Evolutionary conservation across 2,329 filamentous ascomycete species (phyloP).

Genomic region (Epichloe festucae): DNA sequence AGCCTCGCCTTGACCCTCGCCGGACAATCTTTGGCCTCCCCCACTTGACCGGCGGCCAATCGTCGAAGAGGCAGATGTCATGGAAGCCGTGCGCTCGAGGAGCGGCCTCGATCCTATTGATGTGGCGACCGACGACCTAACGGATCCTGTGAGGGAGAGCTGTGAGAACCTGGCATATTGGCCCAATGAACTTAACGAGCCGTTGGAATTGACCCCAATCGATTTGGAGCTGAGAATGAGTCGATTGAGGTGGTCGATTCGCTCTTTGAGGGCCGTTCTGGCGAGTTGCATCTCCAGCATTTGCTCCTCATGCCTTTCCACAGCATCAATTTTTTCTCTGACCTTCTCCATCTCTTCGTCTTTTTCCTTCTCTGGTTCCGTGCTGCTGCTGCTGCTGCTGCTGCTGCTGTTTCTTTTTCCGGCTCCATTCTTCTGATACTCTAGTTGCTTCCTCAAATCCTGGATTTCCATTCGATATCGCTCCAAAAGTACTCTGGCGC

Average conservation of each 20-base stretch:
- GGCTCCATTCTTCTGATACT: slow-evolving; percentile 56
- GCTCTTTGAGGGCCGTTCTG: slow-evolving; percentile 87
- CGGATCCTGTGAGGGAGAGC: slow-evolving; percentile 39
- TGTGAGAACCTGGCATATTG: slow-evolving; percentile 50
- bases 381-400: slow-evolving; percentile 39
- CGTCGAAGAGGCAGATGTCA: slow-evolving; percentile 49
- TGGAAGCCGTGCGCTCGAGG: slow-evolving; percentile 53
- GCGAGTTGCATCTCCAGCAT: slow-evolving; percentile 98
- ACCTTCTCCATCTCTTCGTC: slow-evolving; percentile 60
- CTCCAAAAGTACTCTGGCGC: slow-evolving; percentile 76
- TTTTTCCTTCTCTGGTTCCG: slow-evolving; percentile 39
- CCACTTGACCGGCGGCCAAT: slow-evolving; percentile 40
- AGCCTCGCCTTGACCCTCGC: slow-evolving; percentile 26
- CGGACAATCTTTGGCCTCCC: slow-evolving; percentile 28
- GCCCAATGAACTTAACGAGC: slow-evolving; percentile 55
- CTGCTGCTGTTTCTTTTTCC: slow-evolving; percentile 25
- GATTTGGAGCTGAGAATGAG: slow-evolving; percentile 94
- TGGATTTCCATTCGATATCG: slow-evolving; percentile 88
- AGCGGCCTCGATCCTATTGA: slow-evolving; percentile 38
- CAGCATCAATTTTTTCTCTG: slow-evolving; percentile 67
- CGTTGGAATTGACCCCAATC: slow-evolving; percentile 74
- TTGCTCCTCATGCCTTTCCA: slow-evolving; percentile 85
- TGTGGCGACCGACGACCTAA: slow-evolving; percentile 57
- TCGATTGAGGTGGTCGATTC: slow-evolving; percentile 92
- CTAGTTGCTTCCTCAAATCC: slow-evolving; percentile 67